Evolutionary conservation across 2,329 filamentous ascomycete species (phyloP), one percentile per base, ranked within the genome.

Genomic region (Amylocarpus encephaloides): DNA sequence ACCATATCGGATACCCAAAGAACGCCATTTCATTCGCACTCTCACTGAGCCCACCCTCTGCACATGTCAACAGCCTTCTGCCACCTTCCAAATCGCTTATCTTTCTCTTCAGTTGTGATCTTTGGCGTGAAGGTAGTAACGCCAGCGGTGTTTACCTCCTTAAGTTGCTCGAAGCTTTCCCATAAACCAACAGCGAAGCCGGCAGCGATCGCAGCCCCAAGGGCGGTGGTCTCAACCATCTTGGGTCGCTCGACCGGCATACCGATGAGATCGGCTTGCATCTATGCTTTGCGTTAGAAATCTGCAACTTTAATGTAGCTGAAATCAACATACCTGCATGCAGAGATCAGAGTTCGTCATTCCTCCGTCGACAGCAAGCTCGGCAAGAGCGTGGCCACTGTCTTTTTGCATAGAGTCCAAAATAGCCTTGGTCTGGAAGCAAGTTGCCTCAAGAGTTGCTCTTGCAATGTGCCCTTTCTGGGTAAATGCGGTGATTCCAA

Each of bases 221-320:
- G 75, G 0, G 87, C 85, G 3, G 88, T 93, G 2, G 87, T 91
- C 69, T 93, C 88, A 55, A 85, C 81, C 88, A 93, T 92, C 48
- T 78, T 76, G 3, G 88, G 87, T 35, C 88, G 80, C 65, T 86
- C 80, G 54, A 92, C 83, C 36, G 85, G 84, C 58, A 92, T 90
- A 47, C 83, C 82, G 60, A 88, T 88, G 40, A 92, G 78, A 68
- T 92, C 83, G 57, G 87, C 79, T 75, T 93, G 88, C 5, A 85
- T 87, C 34, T 36, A 36, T 13, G 11, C 22, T 26, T 7, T 26
- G 22, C 22, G 22, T 26, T 26, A 26, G 22, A 36, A 36, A 5
- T 5, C 11, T 16, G 34, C 11, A 10, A 13, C 11, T 5, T 4
- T 16, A 36, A 13, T 36, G 34, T 36, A 10, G 34, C 11, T 36